These are phyloP conservation scores for Penicillium sp. DNA, from an alignment of 2,329 filamentous ascomycete species.

Conservation along the genomic window DNA sequence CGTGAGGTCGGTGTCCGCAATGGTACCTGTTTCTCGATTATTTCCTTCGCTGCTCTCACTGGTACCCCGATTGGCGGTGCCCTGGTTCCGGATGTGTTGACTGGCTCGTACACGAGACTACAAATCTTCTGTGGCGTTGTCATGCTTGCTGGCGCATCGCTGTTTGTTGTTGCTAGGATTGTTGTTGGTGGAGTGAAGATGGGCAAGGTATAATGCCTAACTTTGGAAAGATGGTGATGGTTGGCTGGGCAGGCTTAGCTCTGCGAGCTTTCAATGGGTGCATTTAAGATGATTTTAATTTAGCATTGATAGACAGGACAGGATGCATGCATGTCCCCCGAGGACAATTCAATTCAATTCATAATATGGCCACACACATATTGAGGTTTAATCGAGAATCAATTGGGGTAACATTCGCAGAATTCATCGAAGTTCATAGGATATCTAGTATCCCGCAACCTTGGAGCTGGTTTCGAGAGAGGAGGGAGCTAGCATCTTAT, in stretches of 20 bases:
- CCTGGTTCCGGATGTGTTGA: constrained; percentile 34
- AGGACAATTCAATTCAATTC: too few relatives aligned
- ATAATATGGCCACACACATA: too few relatives aligned
- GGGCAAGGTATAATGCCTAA: constrained; percentile 29
- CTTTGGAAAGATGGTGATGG: not conserved
- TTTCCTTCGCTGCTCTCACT: constrained; percentile 69
- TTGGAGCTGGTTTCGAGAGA: not conserved
- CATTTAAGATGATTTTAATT: not conserved
- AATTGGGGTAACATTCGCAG: not conserved
- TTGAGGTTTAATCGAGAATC: not conserved
- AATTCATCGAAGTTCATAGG: not conserved
- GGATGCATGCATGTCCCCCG: not conserved
- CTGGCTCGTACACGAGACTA: constrained; percentile 34
- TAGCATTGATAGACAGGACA: not conserved
- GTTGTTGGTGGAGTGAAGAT: constrained; percentile 35
- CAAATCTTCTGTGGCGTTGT: constrained; percentile 38
- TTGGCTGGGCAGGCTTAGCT: not conserved
- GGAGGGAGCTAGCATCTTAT: not conserved
- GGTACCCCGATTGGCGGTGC: constrained; percentile 40
- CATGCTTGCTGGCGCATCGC: constrained; percentile 32
- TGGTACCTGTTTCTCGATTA: constrained; percentile 67
- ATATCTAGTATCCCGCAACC: not conserved
- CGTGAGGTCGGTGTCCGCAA: constrained; percentile 71
- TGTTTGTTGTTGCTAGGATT: constrained; percentile 35
- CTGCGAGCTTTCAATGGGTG: not conserved